These are phyloP conservation scores for Cichorium intybus DNA, from an alignment of 140 eudicot species.

Conservation along the genomic window DNA sequence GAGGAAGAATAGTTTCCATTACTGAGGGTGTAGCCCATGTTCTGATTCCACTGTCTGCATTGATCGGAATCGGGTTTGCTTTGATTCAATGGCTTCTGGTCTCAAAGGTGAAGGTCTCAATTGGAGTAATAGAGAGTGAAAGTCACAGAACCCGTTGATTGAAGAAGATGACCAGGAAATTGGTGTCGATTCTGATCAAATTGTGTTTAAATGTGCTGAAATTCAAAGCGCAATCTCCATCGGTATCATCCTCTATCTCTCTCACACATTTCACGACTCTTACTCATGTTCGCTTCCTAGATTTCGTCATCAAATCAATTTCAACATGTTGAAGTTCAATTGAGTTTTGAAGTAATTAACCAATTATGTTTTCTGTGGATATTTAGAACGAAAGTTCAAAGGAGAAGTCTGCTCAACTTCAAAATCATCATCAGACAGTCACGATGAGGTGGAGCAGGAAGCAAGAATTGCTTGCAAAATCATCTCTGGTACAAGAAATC, in stretches of 20 bases:
- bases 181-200: slow-evolving; percentile 30
- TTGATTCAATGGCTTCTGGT: slow-evolving; percentile 48
- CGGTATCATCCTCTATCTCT: slow-evolving; percentile 27
- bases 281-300: background rate
- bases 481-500: too few species aligned
- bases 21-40: slow-evolving; percentile 36
- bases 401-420: too few species aligned
- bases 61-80: slow-evolving; percentile 49
- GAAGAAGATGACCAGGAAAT: slow-evolving; percentile 49
- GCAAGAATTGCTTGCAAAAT: too few species aligned
- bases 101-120: slow-evolving; percentile 34
- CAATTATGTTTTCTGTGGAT: too few species aligned
- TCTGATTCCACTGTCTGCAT: slow-evolving; percentile 41
- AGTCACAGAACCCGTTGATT: slow-evolving; percentile 24
- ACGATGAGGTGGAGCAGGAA: too few species aligned
- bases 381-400: too few species aligned
- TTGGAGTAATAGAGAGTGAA: background rate
- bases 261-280: background rate
- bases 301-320: too few species aligned
- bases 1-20: slow-evolving; percentile 29
- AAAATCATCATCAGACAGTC: too few species aligned
- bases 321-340: background rate
- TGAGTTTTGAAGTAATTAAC: background rate
- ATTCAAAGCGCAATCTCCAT: slow-evolving; percentile 52
- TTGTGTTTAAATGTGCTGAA: slow-evolving; percentile 50